Evolutionary conservation across 768 basidiomycete species (phyloP), one percentile per base, ranked within the genome.

Genomic region (Leccinum longicurvipes): DNA sequence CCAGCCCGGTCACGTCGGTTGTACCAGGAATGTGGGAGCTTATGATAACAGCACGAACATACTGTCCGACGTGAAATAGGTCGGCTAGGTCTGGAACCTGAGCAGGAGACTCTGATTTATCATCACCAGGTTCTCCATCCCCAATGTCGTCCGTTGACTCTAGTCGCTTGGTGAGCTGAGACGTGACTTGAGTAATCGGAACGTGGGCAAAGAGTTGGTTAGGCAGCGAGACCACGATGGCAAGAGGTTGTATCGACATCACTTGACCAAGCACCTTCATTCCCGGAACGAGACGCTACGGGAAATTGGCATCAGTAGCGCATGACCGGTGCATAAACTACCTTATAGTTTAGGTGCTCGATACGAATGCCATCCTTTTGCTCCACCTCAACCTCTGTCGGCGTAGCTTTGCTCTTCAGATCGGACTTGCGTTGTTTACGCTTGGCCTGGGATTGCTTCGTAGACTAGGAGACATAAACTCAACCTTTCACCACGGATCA

Each of bases 301-400:
- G 10, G 7, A 32, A 19, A 55, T 72, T 47, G 45, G 50, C 32
- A 53, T 48, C 39, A 29, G 48, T 17, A 29, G 4, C 31, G 29
- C 46, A 50, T 56, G 11, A 36, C 50, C 34, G 19, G 39, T 12
- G 28, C 10, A 28, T 34, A 56, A 29, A 62, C 69, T 54, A 90
- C 93, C 77, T 95, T 97, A 77, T 97, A 96, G 66, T 94, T 97
- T 36, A 97, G 77, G 70, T 93, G 90, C 66, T 98, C 94, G 36
- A 96, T 84, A 54, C 93, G 86, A 53, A 87, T 77, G 39, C 68
- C 75, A 47, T 85, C 82, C 46, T 67, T 78, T 54, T 53, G 59
- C 25, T 55, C 45, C 12, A 9, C 84, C 59, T 63, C 64, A 17
- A 56, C 50, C 55, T 64, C 71, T 52, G 63, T 6, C 19, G 39